A percentile compares a stretch with the other conserved stretches of the same genome.
These are phyloP conservation scores for Scutellaria barbata DNA, from an alignment of 257 asterid genomes.

Conservation along the genomic window DNA sequence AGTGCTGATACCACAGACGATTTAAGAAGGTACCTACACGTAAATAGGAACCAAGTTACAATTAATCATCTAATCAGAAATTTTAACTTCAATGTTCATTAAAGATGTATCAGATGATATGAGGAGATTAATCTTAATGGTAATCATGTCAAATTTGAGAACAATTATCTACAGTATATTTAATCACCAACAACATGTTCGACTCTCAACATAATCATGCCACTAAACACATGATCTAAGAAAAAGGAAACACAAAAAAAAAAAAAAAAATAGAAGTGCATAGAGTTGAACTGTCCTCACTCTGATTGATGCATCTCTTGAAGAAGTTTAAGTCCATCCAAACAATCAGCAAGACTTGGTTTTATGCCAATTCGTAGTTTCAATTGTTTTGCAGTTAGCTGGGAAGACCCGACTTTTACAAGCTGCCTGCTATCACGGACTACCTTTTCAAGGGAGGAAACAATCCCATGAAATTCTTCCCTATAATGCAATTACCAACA, in stretches of 20 bases:
- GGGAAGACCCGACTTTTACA: constrained; percentile 51
- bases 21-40: constrained; percentile 68
- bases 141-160: not conserved
- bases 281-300: constrained; percentile 48
- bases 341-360: constrained; percentile 71
- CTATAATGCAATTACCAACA: constrained; percentile 39
- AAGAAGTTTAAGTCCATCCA: constrained; percentile 70
- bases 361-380: constrained; percentile 68
- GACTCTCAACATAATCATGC: too few species aligned
- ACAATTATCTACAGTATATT: not conserved
- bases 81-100: not conserved
- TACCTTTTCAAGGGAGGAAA: constrained; percentile 60
- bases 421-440: constrained; percentile 70
- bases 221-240: too few species aligned
- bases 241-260: constrained; percentile 5
- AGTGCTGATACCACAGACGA: constrained; percentile 65
- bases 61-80: not conserved
- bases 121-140: not conserved
- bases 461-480: constrained; percentile 61
- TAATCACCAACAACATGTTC: too few species aligned
- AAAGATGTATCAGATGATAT: constrained; percentile 5
- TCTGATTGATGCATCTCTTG: constrained; percentile 84
- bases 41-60: constrained; percentile 6
- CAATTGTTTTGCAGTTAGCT: constrained; percentile 53
- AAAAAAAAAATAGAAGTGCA: not conserved